These are phyloP conservation scores for Lactarius sanguifluus DNA, from an alignment of 768 basidiomycete genomes.

Conservation along the genomic window DNA sequence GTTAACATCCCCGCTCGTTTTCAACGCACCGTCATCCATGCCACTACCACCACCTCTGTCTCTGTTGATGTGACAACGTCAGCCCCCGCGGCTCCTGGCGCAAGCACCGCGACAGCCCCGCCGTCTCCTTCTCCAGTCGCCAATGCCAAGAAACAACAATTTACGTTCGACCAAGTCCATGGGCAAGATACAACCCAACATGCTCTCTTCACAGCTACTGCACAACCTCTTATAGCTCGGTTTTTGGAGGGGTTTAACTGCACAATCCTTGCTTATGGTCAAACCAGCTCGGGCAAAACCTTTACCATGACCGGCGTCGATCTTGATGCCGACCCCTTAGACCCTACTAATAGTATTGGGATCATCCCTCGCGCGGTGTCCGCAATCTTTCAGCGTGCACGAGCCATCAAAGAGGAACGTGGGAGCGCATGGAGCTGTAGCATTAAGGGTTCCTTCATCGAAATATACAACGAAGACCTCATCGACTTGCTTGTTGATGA, in stretches of 20 bases:
- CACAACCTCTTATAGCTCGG: constrained; percentile 79
- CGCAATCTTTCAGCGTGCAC: constrained; percentile 78
- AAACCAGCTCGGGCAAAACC: constrained; percentile 95
- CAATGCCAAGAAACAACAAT: constrained; percentile 69
- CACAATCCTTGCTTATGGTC: constrained; percentile 96
- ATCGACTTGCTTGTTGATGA: constrained; percentile 88
- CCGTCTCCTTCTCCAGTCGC: constrained; percentile 42
- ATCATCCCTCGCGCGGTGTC: constrained; percentile 94
- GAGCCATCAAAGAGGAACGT: constrained; percentile 74
- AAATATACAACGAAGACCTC: constrained; percentile 98
- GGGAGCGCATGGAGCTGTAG: constrained; percentile 72
- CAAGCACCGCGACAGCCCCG: constrained; percentile 45
- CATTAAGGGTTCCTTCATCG: constrained; percentile 91
- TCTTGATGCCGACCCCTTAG: constrained; percentile 82
- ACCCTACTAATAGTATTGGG: constrained; percentile 82
- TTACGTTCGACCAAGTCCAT: constrained; percentile 94
- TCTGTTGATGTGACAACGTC: constrained; percentile 72
- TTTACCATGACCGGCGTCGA: constrained; percentile 98
- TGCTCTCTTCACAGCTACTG: constrained; percentile 81
- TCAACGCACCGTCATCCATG: constrained; percentile 85
- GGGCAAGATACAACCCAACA: constrained; percentile 82
- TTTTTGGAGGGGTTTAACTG: constrained; percentile 96
- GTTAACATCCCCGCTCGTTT: constrained; percentile 90
- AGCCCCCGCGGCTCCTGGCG: constrained; percentile 50
- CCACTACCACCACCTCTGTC: constrained; percentile 70